Evolutionary conservation across 768 basidiomycete genomes (phyloP).

Genomic region (Mycena belliarum): DNA sequence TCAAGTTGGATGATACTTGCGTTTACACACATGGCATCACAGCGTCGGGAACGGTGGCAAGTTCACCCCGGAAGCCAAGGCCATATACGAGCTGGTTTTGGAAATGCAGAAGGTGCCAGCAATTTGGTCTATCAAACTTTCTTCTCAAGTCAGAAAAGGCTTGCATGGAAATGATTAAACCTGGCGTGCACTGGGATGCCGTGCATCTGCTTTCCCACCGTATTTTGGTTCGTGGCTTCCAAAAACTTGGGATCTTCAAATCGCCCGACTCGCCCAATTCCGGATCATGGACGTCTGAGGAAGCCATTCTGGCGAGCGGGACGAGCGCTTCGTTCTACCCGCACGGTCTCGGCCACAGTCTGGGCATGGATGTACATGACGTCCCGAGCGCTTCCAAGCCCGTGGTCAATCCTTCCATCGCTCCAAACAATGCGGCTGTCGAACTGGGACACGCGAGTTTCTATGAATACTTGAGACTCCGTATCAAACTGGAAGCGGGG

Average conservation of each 20-base stretch:
- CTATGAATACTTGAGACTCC: constrained; percentile 78
- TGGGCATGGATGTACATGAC: constrained; percentile 95
- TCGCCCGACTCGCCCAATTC: constrained; percentile 47
- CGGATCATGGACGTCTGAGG: constrained; percentile 60
- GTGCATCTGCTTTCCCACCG: constrained; percentile 85
- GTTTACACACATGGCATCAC: no score
- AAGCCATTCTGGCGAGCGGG: constrained; percentile 74
- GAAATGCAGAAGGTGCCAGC: constrained; percentile 80
- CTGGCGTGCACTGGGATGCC: constrained; percentile 88
- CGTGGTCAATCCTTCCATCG: constrained; percentile 52
- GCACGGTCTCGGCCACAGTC: constrained; percentile 87
- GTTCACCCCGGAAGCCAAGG: constrained; percentile 78
- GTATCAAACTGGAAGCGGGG: constrained; percentile 67
- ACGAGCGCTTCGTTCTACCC: constrained; percentile 89
- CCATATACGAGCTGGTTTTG: constrained; percentile 85
- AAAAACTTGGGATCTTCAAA: constrained; percentile 84
- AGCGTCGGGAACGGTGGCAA: constrained; percentile 90
- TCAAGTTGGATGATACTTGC: no score
- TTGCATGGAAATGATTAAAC: constrained; percentile 67
- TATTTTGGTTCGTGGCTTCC: constrained; percentile 79
- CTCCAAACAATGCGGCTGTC: constrained; percentile 25
- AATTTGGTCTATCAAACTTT: not conserved
- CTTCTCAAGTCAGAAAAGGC: constrained; percentile 39
- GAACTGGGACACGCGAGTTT: constrained; percentile 58
- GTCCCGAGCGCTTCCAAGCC: constrained; percentile 83